These are phyloP conservation scores for Tetrahymena borealis DNA, from an alignment of 73 alveolate species.

Conservation along the genomic window DNA sequence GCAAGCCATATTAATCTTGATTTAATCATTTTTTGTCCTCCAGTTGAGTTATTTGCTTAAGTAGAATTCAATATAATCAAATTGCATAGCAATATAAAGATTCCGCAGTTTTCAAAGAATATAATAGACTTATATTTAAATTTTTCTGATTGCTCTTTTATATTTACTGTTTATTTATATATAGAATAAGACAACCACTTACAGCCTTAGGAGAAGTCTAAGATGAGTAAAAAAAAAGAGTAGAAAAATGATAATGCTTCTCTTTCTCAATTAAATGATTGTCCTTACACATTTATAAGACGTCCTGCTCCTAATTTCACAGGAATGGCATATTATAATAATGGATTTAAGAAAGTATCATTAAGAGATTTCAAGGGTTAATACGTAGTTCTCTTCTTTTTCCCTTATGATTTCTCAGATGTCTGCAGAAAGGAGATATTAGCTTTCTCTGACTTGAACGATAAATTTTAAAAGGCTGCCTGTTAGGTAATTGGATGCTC, in stretches of 20 bases:
- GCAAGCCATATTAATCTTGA: too few species aligned
- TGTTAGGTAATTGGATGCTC: constrained; percentile 75
- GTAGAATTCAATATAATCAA: too few species aligned
- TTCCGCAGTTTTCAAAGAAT: too few species aligned
- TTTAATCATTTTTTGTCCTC: too few species aligned
- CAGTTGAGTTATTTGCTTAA: too few species aligned
- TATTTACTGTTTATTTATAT: too few species aligned
- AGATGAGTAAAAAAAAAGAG: background rate
- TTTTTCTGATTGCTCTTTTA: too few species aligned
- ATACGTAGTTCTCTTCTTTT: constrained; percentile 81
- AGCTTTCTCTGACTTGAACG: constrained; percentile 59
- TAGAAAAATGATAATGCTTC: background rate
- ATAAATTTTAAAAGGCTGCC: constrained; percentile 67
- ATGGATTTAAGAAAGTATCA: constrained; percentile 54
- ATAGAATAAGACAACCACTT: too few species aligned
- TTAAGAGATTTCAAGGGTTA: constrained; percentile 74
- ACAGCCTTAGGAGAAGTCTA: too few species aligned
- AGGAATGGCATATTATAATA: constrained; percentile 69
- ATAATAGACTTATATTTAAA: too few species aligned
- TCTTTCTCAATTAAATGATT: background rate
- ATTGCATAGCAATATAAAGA: too few species aligned
- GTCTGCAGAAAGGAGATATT: constrained; percentile 89
- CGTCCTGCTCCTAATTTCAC: constrained; percentile 81
- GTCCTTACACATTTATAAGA: background rate
- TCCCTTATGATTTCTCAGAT: constrained; percentile 86